These are phyloP conservation scores for Litsea cubeba DNA, from an alignment of 164 flowering plant genomes.

Conservation along the genomic window DNA sequence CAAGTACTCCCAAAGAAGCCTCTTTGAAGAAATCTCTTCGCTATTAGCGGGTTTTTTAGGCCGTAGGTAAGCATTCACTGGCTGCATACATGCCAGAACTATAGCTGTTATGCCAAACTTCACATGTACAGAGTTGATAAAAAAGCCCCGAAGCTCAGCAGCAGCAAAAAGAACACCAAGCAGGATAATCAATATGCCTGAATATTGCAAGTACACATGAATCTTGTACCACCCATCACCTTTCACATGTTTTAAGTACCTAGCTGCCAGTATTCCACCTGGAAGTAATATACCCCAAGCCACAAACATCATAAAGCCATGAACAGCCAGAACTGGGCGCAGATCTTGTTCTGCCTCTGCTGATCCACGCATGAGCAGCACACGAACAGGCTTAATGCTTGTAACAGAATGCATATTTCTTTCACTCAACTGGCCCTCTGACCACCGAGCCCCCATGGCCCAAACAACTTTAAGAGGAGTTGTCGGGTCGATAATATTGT, in stretches of 20 bases:
- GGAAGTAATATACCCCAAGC: constrained; percentile 98
- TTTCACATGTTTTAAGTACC: constrained; percentile 84
- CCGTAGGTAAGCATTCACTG: constrained; percentile 71
- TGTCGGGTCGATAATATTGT: constrained; percentile 78
- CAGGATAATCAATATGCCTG: constrained; percentile 72
- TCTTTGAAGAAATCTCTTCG: constrained; percentile 43
- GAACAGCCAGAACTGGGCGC: constrained; percentile 91
- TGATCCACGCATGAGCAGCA: constrained; percentile 80
- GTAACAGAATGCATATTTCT: constrained; percentile 82
- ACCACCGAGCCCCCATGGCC: constrained; percentile 97
- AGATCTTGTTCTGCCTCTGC: constrained; percentile 97
- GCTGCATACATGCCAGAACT: constrained; percentile 66
- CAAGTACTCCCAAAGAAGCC: constrained; percentile 77
- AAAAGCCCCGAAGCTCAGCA: constrained; percentile 89
- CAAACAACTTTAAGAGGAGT: constrained; percentile 86
- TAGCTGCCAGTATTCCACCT: constrained; percentile 83
- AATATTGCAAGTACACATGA: constrained; percentile 92
- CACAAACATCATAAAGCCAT: constrained; percentile 99
- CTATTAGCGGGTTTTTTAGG: constrained; percentile 64
- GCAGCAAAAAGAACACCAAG: constrained; percentile 93
- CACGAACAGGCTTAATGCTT: constrained; percentile 68
- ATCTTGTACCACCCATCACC: constrained; percentile 89
- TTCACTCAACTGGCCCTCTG: constrained; percentile 56
- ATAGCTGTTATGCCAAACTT: constrained; percentile 77
- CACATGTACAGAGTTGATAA: constrained; percentile 67